Conservation (phyloP, 192 early-diverging fungal genomes). For the Backusella liffmaniae region DNA sequence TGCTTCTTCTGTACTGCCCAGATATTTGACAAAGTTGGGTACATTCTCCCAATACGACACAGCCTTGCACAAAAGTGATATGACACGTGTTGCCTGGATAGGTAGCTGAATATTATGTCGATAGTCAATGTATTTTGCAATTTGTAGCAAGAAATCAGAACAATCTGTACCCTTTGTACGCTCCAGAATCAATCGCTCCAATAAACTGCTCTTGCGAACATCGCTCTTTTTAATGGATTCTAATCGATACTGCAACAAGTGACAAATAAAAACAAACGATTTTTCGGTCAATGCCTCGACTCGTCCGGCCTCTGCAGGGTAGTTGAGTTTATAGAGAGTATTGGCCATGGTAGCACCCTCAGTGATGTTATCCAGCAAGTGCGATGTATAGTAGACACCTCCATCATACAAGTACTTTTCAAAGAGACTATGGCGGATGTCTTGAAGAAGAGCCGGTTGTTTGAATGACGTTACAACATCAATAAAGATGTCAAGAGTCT, state of each 20-base stretch:
- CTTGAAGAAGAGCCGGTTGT: background rate
- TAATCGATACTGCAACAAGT: slow-evolving; percentile 32
- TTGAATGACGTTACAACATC: slow-evolving; percentile 17
- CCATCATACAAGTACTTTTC: slow-evolving; percentile 49
- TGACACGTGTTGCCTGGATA: slow-evolving; percentile 41
- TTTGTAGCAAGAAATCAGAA: slow-evolving; percentile 33
- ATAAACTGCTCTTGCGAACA: slow-evolving; percentile 19
- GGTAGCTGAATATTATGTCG: slow-evolving; percentile 34
- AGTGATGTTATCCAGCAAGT: slow-evolving; percentile 44
- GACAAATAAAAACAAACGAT: slow-evolving; percentile 40
- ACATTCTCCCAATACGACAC: slow-evolving; percentile 37
- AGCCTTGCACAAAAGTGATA: slow-evolving; percentile 42
- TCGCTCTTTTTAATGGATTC: background rate
- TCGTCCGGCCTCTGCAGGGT: slow-evolving; percentile 15
- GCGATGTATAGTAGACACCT: slow-evolving; percentile 44
- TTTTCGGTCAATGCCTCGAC: slow-evolving; percentile 36
- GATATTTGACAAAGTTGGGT: slow-evolving; percentile 45
- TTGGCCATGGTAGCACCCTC: slow-evolving; percentile 35
- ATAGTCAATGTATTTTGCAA: slow-evolving; percentile 39
- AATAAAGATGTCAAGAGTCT: slow-evolving; percentile 24
- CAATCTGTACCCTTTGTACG: slow-evolving; percentile 37
- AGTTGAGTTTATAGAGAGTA: slow-evolving; percentile 27
- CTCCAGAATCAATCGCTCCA: slow-evolving; percentile 47
- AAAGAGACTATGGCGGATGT: slow-evolving; percentile 33
- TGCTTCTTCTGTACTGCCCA: slow-evolving; percentile 44